A percentile compares a stretch with the other conserved stretches of the same genome.
phyloP scores from a whole-genome alignment of 768 basidiomycete species.

The Tephrocybe sp. region DNA sequence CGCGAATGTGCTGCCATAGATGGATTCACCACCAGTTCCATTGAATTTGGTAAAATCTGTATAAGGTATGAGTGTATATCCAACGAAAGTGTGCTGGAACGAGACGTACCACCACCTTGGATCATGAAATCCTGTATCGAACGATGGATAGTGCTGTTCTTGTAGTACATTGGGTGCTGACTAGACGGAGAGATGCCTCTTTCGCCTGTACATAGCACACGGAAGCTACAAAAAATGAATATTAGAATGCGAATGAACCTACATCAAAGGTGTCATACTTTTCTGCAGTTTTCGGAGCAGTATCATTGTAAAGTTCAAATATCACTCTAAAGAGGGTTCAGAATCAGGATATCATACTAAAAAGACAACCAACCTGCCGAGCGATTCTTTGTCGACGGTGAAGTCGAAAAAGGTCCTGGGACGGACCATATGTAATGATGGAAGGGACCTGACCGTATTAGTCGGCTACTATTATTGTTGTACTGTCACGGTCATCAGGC shows the following conservation, averaged over 20 bases:
- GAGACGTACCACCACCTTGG: slow-evolving; percentile 65
- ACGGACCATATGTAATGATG: slow-evolving; percentile 37
- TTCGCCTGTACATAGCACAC: slow-evolving; percentile 84
- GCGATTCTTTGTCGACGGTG: slow-evolving; percentile 41
- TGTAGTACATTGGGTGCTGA: slow-evolving; percentile 74
- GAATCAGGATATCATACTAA: neutral
- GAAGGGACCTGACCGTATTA: neutral
- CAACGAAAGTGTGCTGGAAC: neutral
- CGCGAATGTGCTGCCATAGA: slow-evolving; percentile 70
- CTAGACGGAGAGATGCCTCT: slow-evolving; percentile 68
- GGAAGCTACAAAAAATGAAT: slow-evolving; percentile 53
- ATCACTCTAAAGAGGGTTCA: slow-evolving; percentile 44
- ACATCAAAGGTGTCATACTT: slow-evolving; percentile 49
- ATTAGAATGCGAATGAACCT: slow-evolving; percentile 1
- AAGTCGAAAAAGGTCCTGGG: slow-evolving; percentile 74
- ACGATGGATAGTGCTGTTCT: slow-evolving; percentile 73
- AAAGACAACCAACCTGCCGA: slow-evolving; percentile 48
- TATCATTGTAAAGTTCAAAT: slow-evolving; percentile 74
- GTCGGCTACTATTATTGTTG: slow-evolving; percentile 11
- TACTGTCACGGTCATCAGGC: slow-evolving; percentile 7
- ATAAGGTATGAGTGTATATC: neutral
- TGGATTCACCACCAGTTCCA: slow-evolving; percentile 79
- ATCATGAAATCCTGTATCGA: slow-evolving; percentile 81
- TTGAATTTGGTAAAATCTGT: slow-evolving; percentile 77
- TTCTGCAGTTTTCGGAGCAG: slow-evolving; percentile 73